Evolutionary conservation across 2,329 filamentous ascomycete genomes (phyloP), one percentile per base, ranked within the genome.

Genomic region (Pyricularia grisea): DNA sequence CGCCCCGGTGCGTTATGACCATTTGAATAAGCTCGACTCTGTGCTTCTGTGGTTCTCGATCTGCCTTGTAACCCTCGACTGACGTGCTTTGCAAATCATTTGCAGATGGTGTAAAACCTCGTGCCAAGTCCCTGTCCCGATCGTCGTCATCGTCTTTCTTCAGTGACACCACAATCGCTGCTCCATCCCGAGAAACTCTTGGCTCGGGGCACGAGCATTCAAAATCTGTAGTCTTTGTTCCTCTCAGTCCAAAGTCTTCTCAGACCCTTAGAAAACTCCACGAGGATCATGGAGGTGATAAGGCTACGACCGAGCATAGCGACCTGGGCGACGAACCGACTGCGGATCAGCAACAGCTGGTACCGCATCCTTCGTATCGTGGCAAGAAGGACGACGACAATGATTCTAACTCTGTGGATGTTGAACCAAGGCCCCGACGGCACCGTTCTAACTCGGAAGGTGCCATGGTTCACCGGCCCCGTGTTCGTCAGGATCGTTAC

Each of bases 201-300:
- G n/a, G 33, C 9, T n/a, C 17, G n/a, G 14, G 17, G 65, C 2
- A 31, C n/a, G 31, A 66, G 33, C 25, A 31, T 25, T 11, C 73
- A 27, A 83, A 83, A 70, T 80, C 81, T 0, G 82, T 85, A 1
- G 72, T 76, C 1, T 86, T 85, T 68, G 78, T 80, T 2, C 83
- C 84, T 0, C 73, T 86, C 60, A 85, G 83, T 2, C 84, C 84
- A 0, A 80, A 82, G 68, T 84, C 82, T 20, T 80, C 80, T 0
- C 79, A 75, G 68, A 84, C 82, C 0, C 80, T 85, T 73, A 75
- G 78, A 25, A 75, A 77, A 30, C 83, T 83, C 70, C 79, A 74
- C 58, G 74, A 74, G 42, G 75, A 78, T 14, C 78, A 81, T 25
- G 75, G 73, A 28, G 70, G 71, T 12, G 60, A 69, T 36, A 66